Conservation (phyloP, 1,284 basidiomycete genomes). For the Cryptococcus neoformans region DNA sequence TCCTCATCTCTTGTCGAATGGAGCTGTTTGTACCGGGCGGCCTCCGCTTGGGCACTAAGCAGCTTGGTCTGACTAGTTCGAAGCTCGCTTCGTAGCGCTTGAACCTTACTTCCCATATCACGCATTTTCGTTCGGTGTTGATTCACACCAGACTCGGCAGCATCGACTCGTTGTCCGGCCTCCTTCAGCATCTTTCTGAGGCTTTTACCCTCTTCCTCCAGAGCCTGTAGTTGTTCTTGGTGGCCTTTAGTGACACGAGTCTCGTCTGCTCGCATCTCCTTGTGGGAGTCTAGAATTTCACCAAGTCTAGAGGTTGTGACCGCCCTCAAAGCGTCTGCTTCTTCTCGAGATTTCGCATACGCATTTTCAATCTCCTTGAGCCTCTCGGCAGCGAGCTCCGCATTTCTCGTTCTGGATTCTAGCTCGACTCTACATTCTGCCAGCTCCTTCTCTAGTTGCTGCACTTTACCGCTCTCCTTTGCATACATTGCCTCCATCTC, state of each 20-base stretch:
- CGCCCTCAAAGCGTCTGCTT: constrained; percentile 78
- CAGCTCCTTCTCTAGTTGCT: constrained; percentile 67
- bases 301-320: constrained; percentile 80
- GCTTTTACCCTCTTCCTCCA: constrained; percentile 72
- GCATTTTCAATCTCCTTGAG: constrained; percentile 75
- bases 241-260: constrained; percentile 69
- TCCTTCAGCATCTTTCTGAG: constrained; percentile 76
- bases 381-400: constrained; percentile 63
- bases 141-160: constrained; percentile 64
- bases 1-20: constrained; percentile 66
- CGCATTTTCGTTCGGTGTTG: constrained; percentile 66
- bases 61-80: constrained; percentile 74
- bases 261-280: constrained; percentile 73
- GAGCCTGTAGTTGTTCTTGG: constrained; percentile 71
- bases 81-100: constrained; percentile 71
- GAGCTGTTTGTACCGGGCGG: constrained; percentile 67
- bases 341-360: constrained; percentile 84
- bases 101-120: constrained; percentile 67
- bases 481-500: constrained; percentile 77
- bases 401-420: constrained; percentile 67
- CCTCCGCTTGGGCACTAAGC: constrained; percentile 66
- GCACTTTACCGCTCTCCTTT: constrained; percentile 64
- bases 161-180: constrained; percentile 65
- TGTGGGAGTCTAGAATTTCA: constrained; percentile 77
- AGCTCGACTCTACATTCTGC: constrained; percentile 73